Conservation (phyloP, 306 rosid genomes). For the Fagus crenata region DNA sequence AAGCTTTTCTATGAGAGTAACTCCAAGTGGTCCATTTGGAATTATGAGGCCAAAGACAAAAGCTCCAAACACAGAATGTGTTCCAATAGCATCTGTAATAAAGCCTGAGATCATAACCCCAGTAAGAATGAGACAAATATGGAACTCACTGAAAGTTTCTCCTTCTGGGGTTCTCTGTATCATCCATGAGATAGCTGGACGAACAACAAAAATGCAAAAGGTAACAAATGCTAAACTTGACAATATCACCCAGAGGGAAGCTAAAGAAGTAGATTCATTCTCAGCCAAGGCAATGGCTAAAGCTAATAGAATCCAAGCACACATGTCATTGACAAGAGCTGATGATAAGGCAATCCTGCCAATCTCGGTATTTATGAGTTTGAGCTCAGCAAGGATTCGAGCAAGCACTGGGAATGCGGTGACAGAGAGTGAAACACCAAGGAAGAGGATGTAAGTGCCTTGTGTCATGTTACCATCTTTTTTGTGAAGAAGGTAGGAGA, state of each 20-base stretch:
- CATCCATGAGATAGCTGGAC: slow-evolving; percentile 68
- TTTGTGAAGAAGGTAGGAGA: slow-evolving; percentile 32
- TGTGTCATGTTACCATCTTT: neutral
- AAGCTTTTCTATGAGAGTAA: slow-evolving; percentile 83
- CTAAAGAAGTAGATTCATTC: slow-evolving; percentile 44
- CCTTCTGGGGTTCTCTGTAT: slow-evolving; percentile 81
- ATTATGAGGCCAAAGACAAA: slow-evolving; percentile 83
- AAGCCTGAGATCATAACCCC: slow-evolving; percentile 92
- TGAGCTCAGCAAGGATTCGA: slow-evolving; percentile 74
- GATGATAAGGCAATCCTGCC: slow-evolving; percentile 71
- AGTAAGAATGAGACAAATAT: slow-evolving; percentile 69
- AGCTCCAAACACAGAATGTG: slow-evolving; percentile 90
- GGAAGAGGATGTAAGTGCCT: slow-evolving; percentile 49
- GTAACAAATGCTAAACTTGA: slow-evolving; percentile 65
- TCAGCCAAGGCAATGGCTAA: slow-evolving; percentile 78
- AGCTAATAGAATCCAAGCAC: slow-evolving; percentile 82
- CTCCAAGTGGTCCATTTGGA: slow-evolving; percentile 87
- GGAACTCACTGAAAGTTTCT: slow-evolving; percentile 66
- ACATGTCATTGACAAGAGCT: slow-evolving; percentile 74
- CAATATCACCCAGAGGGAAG: slow-evolving; percentile 74
- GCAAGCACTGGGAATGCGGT: slow-evolving; percentile 86
- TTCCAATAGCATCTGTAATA: slow-evolving; percentile 87
- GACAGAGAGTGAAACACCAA: slow-evolving; percentile 67
- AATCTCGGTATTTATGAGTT: slow-evolving; percentile 68
- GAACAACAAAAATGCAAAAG: slow-evolving; percentile 45